phyloP scores from a whole-genome alignment of 2,329 filamentous ascomycete genomes.

The Cladosporium sp. region DNA sequence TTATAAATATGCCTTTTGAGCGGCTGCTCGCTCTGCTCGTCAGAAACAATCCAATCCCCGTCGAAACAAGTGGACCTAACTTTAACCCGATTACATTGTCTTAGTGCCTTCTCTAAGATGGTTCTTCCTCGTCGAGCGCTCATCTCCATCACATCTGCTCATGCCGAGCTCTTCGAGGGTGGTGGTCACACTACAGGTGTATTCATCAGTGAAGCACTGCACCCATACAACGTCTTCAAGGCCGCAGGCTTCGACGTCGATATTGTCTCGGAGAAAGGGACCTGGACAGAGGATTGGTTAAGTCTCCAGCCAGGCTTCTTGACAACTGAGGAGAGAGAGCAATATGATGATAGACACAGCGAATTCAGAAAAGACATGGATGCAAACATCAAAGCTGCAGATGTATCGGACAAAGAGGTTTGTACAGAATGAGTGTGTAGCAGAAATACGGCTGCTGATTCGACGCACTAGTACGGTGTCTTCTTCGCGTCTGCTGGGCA shows the following conservation, averaged over 20 bases:
- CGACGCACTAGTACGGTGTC: conserved; percentile 30
- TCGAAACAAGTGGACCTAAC: neutral
- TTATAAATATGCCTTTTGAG: neutral
- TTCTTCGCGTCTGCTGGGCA: conserved; percentile 44
- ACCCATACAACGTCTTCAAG: conserved; percentile 39
- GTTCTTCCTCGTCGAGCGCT: conserved; percentile 38
- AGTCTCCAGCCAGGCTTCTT: conserved; percentile 42
- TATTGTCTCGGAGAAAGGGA: conserved; percentile 44
- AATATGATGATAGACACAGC: conserved; percentile 39
- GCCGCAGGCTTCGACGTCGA: conserved; percentile 48
- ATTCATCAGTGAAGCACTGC: conserved; percentile 47
- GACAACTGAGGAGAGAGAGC: conserved; percentile 35
- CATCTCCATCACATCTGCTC: conserved; percentile 42
- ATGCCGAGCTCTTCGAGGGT: conserved; percentile 38
- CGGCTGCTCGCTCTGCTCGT: neutral
- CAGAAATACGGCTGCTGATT: neutral
- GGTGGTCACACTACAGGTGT: conserved; percentile 37
- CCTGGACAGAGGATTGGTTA: conserved; percentile 43
- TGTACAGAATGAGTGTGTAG: neutral
- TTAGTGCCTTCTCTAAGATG: conserved; percentile 13
- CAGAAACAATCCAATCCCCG: neutral
- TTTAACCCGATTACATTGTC: neutral
- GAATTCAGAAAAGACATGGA: conserved; percentile 46
- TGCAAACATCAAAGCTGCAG: conserved; percentile 36
- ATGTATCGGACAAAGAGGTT: conserved; percentile 26